Base-by-base conservation (phyloP, 2,329 filamentous ascomycete genomes). In the Triangularia verruculosa region DNA sequence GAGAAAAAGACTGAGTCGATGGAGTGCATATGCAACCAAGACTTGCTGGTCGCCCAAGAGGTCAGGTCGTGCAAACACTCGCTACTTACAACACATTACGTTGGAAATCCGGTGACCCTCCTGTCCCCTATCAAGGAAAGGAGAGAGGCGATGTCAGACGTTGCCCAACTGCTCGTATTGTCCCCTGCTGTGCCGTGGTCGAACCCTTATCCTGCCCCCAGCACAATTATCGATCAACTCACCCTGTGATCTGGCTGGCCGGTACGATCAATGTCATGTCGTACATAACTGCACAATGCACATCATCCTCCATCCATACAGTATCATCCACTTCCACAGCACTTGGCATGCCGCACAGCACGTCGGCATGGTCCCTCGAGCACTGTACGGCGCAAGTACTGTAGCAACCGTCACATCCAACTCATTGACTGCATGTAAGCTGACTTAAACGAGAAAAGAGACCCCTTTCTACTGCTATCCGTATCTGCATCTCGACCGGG, bases 131-230 rank as follows among this genome's bases (percentile, higher is more conserved):
- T 57, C 32, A 12, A 32, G 52, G 47, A 15, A 56, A 13, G 20
- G 25, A 22, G 25, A 22, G 39, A 24, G 13, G 24, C 3, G 15
- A 47, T n/a, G 39, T 47, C 39, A 47, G 20, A n/a, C 20, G 57
- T 59, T 59, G 57, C 57, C 47, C 57, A 20, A 59, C 57, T 30
- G 57, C 57, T 59, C 57, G 57, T 59, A 59, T 59, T 58, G 12
- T 7, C 34, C 25, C 15, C 30, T 27, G 56, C 12, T 56, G 20
- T 56, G 25, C 15, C 5, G 13, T 43, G 6, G 15, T 17, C 5
- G n/a, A 43, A 43, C 34, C 11, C 34, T 43, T 20, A 17, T 20
- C 34, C 15, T 43, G 2, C 8, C 34, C 39, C 39, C n/a, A 8
- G n/a, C 39, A 47, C n/a, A 47, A 4, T 47, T 47, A 20, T 47